These are phyloP conservation scores for Hyparrhenia diplandra DNA, from an alignment of 176 grass and related monocot genomes.

Conservation along the genomic window DNA sequence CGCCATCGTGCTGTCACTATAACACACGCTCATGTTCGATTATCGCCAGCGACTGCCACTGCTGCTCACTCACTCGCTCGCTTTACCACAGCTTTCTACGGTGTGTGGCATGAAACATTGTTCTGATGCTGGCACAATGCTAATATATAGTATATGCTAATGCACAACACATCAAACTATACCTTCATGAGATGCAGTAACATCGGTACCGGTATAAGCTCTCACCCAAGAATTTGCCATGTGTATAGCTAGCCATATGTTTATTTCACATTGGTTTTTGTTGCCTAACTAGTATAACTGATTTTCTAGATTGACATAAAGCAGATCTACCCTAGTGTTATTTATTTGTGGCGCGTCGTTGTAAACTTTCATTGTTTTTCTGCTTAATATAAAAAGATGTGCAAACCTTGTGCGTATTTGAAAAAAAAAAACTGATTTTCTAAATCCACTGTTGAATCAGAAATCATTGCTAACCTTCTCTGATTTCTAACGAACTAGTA, in stretches of 20 bases:
- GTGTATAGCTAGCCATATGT: background rate
- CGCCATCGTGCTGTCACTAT: background rate
- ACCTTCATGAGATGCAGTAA: background rate
- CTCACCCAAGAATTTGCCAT: background rate
- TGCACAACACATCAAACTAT: background rate
- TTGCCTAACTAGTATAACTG: background rate
- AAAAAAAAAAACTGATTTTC: no score
- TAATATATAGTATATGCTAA: background rate
- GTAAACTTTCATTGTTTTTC: no score
- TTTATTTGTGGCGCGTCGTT: no score
- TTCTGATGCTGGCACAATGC: background rate
- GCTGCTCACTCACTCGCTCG: no score
- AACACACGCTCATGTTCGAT: background rate
- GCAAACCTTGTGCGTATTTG: no score
- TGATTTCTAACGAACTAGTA: no score
- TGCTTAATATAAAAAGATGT: no score
- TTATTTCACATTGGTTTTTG: background rate
- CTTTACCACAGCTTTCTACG: background rate
- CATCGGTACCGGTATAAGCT: no score
- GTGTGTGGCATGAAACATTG: background rate
- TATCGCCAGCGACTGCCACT: background rate
- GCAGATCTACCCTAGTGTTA: no score
- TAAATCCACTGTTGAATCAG: no score
- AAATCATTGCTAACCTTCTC: no score
- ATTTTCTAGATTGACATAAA: background rate